Base-by-base conservation (phyloP, 208 protist genomes). In the Acanthamoeba royreba region DNA sequence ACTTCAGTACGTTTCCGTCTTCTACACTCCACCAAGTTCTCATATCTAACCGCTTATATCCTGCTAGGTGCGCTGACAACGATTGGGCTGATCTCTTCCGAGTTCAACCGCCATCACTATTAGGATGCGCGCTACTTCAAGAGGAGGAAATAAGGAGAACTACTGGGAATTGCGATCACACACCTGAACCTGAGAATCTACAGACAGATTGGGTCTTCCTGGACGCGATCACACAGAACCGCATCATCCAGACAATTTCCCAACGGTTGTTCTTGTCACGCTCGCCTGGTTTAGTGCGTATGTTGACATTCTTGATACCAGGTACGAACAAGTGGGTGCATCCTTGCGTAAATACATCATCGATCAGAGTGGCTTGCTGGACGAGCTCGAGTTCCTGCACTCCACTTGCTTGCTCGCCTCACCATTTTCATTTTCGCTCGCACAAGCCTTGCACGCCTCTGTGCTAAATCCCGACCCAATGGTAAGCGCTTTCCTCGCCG, bases 171-270 rank as follows among this genome's bases (percentile, higher is more conserved):
- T 31, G 61, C 28, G 25, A 15, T 35, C 11, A 15, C 25, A 35
- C 40, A 31, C 2, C 25, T 22, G 38, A 31, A 11, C 25, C n/a
- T n/a, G n/a, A n/a, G n/a, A n/a, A n/a, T n/a, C n/a, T n/a, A n/a
- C n/a, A n/a, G n/a, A n/a, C n/a, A n/a, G n/a, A n/a, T 28, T 85
- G 74, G 74, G 31, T 85, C n/a, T 46, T 85, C 74, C 38, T 85
- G 74, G 74, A 85, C n/a, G 43, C 74, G 43, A 53, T 85, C 74
- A 85, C 42, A 9, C 43, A 85, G 17, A 45, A 53, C 2, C 25
- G n/a, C 43, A 85, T 85, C 13, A 45, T 31, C 1, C 11, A 40
- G 8, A 28, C 4, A 35, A 45, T 85, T 0, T 5, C 42, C 43
- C 31, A 85, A 38, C 40, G 74, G 74, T 85, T 66, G 25, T 17